Conservation (phyloP, 129 eudicot species). For the Pittosporum tobira region DNA sequence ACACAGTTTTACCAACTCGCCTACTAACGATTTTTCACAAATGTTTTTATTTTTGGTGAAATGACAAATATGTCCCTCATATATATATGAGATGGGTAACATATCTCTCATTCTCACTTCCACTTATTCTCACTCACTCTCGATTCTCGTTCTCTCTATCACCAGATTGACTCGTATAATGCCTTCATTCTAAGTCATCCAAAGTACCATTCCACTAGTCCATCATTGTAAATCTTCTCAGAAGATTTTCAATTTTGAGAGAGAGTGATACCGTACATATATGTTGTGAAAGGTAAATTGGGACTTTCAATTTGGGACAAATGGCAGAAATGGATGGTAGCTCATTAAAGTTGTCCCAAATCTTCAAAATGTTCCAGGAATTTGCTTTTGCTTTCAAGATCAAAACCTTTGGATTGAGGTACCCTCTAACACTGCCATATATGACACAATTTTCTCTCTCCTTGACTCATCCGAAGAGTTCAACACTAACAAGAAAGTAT, state of each 20-base stretch:
- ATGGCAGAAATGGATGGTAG: constrained; percentile 29
- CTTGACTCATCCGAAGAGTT: constrained; percentile 72
- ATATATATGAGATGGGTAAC: no score
- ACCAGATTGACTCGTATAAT: no score
- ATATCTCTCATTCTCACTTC: no score
- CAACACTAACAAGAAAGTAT: constrained; percentile 77
- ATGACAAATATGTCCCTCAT: no score
- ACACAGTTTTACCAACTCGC: no score
- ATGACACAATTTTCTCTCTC: constrained; percentile 35
- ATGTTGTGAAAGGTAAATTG: background rate
- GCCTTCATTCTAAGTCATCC: constrained; percentile 83
- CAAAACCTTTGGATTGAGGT: constrained; percentile 67
- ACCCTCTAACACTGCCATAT: constrained; percentile 15
- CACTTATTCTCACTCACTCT: no score
- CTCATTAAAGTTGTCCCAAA: constrained; percentile 60
- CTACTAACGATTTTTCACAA: no score
- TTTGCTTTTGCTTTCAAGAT: constrained; percentile 87
- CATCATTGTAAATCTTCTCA: background rate
- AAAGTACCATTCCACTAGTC: constrained; percentile 33
- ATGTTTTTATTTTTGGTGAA: no score
- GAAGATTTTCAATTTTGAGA: no score
- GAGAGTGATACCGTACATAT: constrained; percentile 13
- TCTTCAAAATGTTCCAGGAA: constrained; percentile 86
- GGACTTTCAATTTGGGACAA: constrained; percentile 2
- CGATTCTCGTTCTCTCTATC: no score